phyloP scores from a whole-genome alignment of 345 rosid genomes.

The Iberis pinnata region DNA sequence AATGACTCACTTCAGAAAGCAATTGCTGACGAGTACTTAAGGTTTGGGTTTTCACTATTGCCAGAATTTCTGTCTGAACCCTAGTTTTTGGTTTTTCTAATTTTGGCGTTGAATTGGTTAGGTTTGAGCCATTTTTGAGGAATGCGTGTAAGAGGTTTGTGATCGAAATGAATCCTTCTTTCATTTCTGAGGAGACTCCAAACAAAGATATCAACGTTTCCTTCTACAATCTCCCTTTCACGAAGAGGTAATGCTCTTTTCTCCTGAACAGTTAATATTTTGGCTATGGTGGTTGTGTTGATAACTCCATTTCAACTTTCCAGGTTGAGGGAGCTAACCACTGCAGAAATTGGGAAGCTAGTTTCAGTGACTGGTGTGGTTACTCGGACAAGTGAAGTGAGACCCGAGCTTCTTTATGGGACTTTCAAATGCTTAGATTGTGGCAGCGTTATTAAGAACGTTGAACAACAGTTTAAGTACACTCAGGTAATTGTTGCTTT shows the following conservation, averaged over 20 bases:
- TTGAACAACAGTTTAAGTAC: constrained; percentile 92
- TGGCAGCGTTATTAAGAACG: constrained; percentile 62
- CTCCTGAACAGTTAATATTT: background rate
- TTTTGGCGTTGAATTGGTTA: background rate
- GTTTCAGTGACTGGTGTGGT: constrained; percentile 89
- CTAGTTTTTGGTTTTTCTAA: background rate
- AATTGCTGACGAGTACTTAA: constrained; percentile 70
- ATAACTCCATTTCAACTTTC: background rate
- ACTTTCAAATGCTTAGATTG: constrained; percentile 87
- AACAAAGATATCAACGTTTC: constrained; percentile 81
- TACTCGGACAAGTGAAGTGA: constrained; percentile 91
- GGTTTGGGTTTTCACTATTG: constrained; percentile 32
- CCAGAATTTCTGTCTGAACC: background rate
- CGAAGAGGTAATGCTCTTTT: constrained; percentile 46
- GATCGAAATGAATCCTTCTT: constrained; percentile 63
- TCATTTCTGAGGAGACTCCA: constrained; percentile 66
- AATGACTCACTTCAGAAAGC: constrained; percentile 77
- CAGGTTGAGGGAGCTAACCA: constrained; percentile 74
- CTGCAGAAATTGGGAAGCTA: constrained; percentile 80
- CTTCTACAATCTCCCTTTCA: constrained; percentile 74
- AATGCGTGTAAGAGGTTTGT: constrained; percentile 90
- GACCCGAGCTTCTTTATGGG: constrained; percentile 93
- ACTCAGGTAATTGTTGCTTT: constrained; percentile 53
- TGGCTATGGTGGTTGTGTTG: constrained; percentile 2
- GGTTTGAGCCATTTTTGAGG: constrained; percentile 78